Base-by-base conservation (phyloP, 176 grass and related monocot genomes). In the Secale cereale region DNA sequence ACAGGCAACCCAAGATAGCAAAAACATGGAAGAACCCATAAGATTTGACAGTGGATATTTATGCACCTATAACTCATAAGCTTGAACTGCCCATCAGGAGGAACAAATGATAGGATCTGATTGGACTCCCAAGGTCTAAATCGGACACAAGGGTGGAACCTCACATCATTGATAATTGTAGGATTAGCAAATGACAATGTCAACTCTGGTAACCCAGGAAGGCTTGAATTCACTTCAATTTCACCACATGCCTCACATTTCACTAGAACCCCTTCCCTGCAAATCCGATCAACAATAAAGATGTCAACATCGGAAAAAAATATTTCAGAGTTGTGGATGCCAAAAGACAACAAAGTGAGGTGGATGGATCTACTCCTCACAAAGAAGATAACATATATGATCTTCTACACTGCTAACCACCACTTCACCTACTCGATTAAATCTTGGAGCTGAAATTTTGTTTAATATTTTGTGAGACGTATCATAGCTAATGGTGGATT, bases 1-100 rank as follows among this genome's bases (percentile, higher is more conserved):
- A 45, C 74, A 76, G 70, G 68, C 22, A 74, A 13, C 33, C 65
- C 22, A 31, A 71, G 31, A 28, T 69, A 82, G 45, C 23, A 15
- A 81, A 76, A 43, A 69, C 1, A 43, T 25, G 77, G 67, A 89
- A 32, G 65, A 36, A 70, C 46, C 10, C 7, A 25, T 25, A 41
- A 43, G 33, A 80, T 65, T 43, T 70, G 36, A 60, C 48, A 74
- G 16, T 1, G n/a, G 56, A 72, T 65, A 23, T 28, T 39, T 65
- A 15, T 61, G 20, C 56, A 98, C 96, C 96, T 98, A 62, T 98
- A 98, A 80, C 73, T 95, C 93, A 98, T 91, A 45, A 98, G 93
- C 41, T 95, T 95, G 81, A 98, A 98, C 40, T 90, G 85, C 15
- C 96, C 91, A 65, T 98, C 86, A 60, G 96, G 96, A 65, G 96